Percentiles rank a stretch among this genome's conserved stretches.
Evolutionary conservation across 306 rosid species (phyloP).

Genomic region (Quercus rubra): DNA sequence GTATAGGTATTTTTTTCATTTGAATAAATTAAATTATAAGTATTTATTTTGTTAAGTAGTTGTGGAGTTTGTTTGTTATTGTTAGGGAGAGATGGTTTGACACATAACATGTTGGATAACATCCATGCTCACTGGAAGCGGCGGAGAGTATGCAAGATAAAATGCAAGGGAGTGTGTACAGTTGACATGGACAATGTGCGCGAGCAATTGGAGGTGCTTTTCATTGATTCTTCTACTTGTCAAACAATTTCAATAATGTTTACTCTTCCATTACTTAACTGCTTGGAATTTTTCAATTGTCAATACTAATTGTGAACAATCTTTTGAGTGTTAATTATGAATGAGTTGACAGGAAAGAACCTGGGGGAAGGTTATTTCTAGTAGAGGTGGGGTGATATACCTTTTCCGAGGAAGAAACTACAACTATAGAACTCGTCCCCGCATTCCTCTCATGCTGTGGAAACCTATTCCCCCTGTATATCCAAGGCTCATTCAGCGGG

Average conservation of each 20-base stretch:
- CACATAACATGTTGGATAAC: slow-evolving; percentile 97
- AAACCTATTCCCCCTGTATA: slow-evolving; percentile 86
- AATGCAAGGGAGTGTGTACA: slow-evolving; percentile 90
- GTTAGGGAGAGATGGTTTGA: slow-evolving; percentile 96
- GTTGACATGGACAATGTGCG: slow-evolving; percentile 82
- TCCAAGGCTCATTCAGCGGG: slow-evolving; percentile 60
- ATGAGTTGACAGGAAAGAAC: slow-evolving; percentile 68
- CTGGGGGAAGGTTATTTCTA: slow-evolving; percentile 68
- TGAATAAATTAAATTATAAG: background rate
- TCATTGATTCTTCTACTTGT: background rate
- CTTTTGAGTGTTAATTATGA: background rate
- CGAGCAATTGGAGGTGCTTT: slow-evolving; percentile 78
- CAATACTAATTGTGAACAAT: too few relatives aligned
- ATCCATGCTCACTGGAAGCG: slow-evolving; percentile 97
- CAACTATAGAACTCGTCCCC: slow-evolving; percentile 73
- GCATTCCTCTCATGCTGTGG: slow-evolving; percentile 96
- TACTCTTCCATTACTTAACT: too few relatives aligned
- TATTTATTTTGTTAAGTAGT: background rate
- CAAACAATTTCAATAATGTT: too few relatives aligned
- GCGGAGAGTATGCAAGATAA: slow-evolving; percentile 86
- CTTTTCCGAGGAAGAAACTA: slow-evolving; percentile 95
- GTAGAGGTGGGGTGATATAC: slow-evolving; percentile 67
- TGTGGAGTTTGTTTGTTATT: background rate
- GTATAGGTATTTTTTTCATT: slow-evolving; percentile 35
- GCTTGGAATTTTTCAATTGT: too few relatives aligned